Base-by-base conservation (phyloP, 2,329 filamentous ascomycete species). In the Parascedosporium putredinis region DNA sequence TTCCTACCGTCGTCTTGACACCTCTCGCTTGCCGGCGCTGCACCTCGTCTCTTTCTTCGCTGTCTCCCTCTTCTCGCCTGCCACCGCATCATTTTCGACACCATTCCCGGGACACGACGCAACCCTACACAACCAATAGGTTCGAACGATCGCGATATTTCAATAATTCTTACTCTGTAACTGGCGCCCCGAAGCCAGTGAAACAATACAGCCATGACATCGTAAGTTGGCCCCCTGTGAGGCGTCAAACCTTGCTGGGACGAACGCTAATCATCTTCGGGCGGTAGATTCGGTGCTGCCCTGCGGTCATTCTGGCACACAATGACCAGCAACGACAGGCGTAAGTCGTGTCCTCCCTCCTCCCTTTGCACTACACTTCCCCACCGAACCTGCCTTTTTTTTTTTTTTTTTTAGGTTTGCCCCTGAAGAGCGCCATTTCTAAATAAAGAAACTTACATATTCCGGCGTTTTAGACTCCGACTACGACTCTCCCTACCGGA, bases 241-340 rank as follows among this genome's bases (percentile, higher is more conserved):
- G 38, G 38, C 38, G 20, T 20, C 23, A 42, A 42, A 42, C 38
- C 38, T 42, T 20, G 38, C 16, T 20, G 38, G 38, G 20, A 16
- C 12, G 12, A 20, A 42, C 38, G 38, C 38, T 42, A 42, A 42
- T 42, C 38, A 10, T 10, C 38, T 20, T 23, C n/a, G 16, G 7
- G 8, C 38, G 20, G 16, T 20, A 84, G 84, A 61, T 67, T 91
- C 62, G 76, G 80, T 59, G 77, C 77, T 59, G 81, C 84, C 68
- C 86, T 93, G 69, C 86, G 86, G 69, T 86, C 86, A 54, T 91
- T 98, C 72, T 98, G 93, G 93, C 93, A 97, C 75, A 81, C 86
- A 58, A 93, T 84, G 78, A 84, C 80, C 67, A 84, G 79, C 59
- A 73, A 84, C 71, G 80, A 84, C 65, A 70, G 80, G 68, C 80